Evolutionary conservation across 2,329 filamentous ascomycete genomes (phyloP), one percentile per base, ranked within the genome.

Genomic region (Fusarium succisae): DNA sequence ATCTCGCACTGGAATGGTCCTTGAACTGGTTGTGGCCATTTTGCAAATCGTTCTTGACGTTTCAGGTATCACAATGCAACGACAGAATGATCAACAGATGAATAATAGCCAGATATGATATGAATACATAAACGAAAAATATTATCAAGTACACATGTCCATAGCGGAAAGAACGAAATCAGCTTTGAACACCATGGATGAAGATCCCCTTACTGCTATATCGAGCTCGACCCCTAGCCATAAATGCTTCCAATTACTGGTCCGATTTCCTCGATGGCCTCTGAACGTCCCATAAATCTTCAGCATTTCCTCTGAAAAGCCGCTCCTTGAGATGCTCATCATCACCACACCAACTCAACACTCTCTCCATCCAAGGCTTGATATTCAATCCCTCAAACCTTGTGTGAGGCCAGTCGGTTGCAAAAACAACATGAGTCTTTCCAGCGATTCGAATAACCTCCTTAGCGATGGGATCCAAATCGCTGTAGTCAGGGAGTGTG

Each of bases 371-470:
- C 78, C 79, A 80, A 1, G 78, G 77, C 37, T 54, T 82, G 28
- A 91, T 87, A 75, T 91, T 86, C 5, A 90, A 73, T 5, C 86
- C 86, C 28, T 90, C 87, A 67, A 88, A 91, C 18, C 90, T 83
- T 7, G 90, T 92, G 78, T 91, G 89, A 26, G 90, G 90, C 90
- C 90, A 91, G 75, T 91, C 90, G 1, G 88, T 90, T 3, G 88
- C 89, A 78, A 90, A 91, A 0, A 91, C 85, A 15, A 89, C 82
- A 22, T 85, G 82, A 28, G 66, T 77, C 24, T 84, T 79, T 8
- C 78, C 78, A 17, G 83, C 86, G 9, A 84, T 79, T 8, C 79
- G 78, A 39, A 91, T 73, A 13, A 91, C 79, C 73, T 90, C 86
- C 20, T 78, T 80, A 14, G 84, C 85, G 44, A 91, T 79, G 5